Percentiles rank a stretch among this genome's conserved stretches.
phyloP scores from a whole-genome alignment of 176 grass and related monocot species.

The Carex littledalei region DNA sequence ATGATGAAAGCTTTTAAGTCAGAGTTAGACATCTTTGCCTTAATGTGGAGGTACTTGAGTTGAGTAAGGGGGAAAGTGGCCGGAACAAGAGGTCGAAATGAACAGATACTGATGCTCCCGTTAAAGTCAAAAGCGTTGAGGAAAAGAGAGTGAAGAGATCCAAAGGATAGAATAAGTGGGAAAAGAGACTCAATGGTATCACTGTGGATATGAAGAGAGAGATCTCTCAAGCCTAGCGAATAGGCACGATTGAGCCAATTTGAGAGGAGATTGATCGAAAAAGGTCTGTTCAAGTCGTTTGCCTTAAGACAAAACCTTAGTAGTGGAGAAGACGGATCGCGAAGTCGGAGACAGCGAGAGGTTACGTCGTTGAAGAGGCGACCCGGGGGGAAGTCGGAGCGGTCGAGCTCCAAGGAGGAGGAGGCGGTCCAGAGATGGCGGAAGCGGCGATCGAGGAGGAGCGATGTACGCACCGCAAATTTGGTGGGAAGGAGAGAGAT shows the following conservation, averaged over 20 bases:
- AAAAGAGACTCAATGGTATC: not conserved
- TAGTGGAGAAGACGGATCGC: not conserved
- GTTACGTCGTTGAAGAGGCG: not conserved
- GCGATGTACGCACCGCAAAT: not conserved
- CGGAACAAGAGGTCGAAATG: not conserved
- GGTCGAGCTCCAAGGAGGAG: not conserved
- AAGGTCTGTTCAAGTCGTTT: not conserved
- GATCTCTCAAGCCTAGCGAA: not conserved
- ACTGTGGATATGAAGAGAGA: not conserved
- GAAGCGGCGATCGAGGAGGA: not conserved
- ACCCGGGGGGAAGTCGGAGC: not conserved
- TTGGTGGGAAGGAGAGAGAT: not conserved
- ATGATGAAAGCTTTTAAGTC: not conserved
- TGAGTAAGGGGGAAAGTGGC: not conserved
- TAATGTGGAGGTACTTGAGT: not conserved
- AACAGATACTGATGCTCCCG: not conserved
- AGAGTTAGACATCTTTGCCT: not conserved
- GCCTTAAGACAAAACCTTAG: not conserved
- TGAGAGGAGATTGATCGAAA: not conserved
- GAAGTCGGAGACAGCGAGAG: not conserved
- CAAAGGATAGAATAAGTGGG: not conserved
- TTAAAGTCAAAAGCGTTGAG: not conserved
- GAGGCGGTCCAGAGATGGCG: conserved; percentile 13
- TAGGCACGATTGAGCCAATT: not conserved
- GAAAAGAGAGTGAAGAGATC: not conserved